Evolutionary conservation across 495 filamentous ascomycete species (phyloP).

Genomic region (Xylaria grammica): DNA sequence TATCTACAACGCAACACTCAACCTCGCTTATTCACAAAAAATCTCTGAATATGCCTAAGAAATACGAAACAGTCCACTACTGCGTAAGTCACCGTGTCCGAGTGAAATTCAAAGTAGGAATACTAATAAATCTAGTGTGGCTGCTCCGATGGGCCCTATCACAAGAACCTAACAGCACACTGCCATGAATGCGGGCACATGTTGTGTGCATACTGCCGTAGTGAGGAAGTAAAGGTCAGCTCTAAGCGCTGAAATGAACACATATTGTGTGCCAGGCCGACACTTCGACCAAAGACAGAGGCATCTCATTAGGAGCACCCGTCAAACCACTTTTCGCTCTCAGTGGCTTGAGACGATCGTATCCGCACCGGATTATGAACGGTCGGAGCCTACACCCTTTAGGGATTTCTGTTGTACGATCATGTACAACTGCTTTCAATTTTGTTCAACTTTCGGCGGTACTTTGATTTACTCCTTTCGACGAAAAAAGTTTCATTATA

Average conservation of each 20-base stretch:
- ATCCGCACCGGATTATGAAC: no score
- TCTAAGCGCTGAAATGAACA: background rate
- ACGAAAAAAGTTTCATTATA: background rate
- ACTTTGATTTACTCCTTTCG: background rate
- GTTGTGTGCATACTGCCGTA: background rate
- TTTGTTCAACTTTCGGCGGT: background rate
- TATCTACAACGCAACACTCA: background rate
- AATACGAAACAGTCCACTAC: background rate
- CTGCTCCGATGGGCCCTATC: slow-evolving; percentile 1
- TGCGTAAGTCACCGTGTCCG: background rate
- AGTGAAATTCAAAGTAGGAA: background rate
- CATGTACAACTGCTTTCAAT: background rate
- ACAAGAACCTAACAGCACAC: background rate
- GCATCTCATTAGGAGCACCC: no score
- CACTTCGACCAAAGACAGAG: background rate
- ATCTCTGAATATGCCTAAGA: background rate
- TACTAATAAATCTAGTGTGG: slow-evolving; percentile 7
- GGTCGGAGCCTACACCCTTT: no score
- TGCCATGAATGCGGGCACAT: background rate
- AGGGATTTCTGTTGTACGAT: background rate
- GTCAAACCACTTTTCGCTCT: no score
- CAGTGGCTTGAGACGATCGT: no score
- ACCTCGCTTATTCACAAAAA: background rate
- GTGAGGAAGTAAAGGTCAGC: background rate
- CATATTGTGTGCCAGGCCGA: background rate